These are phyloP conservation scores for Sclerotinia borealis DNA, from an alignment of 2,329 filamentous ascomycete species.

Conservation along the genomic window DNA sequence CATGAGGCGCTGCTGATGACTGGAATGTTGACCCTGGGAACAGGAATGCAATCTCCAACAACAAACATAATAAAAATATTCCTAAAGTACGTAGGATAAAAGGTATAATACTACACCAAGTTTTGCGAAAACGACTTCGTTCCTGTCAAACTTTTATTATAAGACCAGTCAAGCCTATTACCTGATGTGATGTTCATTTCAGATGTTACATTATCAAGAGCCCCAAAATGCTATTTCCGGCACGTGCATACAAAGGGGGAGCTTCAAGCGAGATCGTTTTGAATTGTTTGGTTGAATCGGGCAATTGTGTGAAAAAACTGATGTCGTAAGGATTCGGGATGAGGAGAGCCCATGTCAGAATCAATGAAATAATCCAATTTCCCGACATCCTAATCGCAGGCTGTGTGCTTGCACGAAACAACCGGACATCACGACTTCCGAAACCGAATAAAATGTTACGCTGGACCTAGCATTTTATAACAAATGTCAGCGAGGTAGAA, in stretches of 20 bases:
- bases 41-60: not conserved
- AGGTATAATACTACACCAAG: not conserved
- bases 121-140: not conserved
- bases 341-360: slow-evolving; percentile 3
- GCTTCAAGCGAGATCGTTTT: not conserved
- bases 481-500: not conserved
- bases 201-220: not conserved
- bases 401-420: not conserved
- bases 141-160: not conserved
- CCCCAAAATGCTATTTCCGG: not conserved
- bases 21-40: not conserved
- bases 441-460: not conserved
- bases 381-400: slow-evolving; percentile 1
- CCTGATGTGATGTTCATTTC: not conserved
- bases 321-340: not conserved
- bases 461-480: not conserved
- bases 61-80: not conserved
- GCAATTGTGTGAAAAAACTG: not conserved
- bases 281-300: not conserved
- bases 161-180: not conserved
- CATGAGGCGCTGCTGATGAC: not conserved
- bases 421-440: not conserved
- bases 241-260: not conserved
- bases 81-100: not conserved
- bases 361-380: not conserved